A percentile compares a stretch with the other conserved stretches of the same genome.
Evolutionary conservation across 1,284 basidiomycete species (phyloP).

Genomic region (Sanguinoderma infundibulare): DNA sequence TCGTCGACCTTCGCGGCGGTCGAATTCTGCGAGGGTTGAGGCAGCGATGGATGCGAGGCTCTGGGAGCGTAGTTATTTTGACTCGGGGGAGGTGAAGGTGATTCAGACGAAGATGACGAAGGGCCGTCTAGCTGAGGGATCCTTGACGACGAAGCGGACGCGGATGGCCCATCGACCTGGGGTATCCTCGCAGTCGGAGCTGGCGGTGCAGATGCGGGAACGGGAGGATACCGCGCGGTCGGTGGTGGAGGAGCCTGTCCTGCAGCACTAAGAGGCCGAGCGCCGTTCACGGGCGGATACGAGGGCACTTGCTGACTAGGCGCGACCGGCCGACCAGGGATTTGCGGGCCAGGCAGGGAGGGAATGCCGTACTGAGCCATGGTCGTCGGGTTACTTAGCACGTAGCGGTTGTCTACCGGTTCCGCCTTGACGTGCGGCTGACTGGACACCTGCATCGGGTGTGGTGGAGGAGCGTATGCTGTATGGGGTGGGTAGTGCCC

Average conservation of each 20-base stretch:
- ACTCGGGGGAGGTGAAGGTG: conserved; percentile 62
- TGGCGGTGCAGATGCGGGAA: conserved; percentile 12
- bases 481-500: conserved; percentile 43
- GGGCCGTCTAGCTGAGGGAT: conserved; percentile 56
- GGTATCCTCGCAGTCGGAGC: conserved; percentile 52
- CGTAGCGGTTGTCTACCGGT: conserved; percentile 66
- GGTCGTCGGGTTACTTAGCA: conserved; percentile 49
- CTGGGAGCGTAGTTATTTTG: conserved; percentile 64
- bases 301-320: conserved; percentile 44
- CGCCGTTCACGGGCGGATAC: conserved; percentile 24
- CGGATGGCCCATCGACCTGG: conserved; percentile 54
- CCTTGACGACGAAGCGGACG: conserved; percentile 31
- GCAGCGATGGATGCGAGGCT: conserved; percentile 41
- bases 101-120: conserved; percentile 59
- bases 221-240: conserved; percentile 32
- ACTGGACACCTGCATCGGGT: conserved; percentile 36
- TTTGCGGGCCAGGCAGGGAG: conserved; percentile 65
- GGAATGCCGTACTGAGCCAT: conserved; percentile 56
- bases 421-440: conserved; percentile 66
- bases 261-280: conserved; percentile 19
- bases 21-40: conserved; percentile 35
- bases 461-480: conserved; percentile 42
- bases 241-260: conserved; percentile 31
- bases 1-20: conserved; percentile 48
- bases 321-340: conserved; percentile 50